These are phyloP conservation scores for Helicocarpus griseus DNA, from an alignment of 2,329 filamentous ascomycete genomes.

Conservation along the genomic window DNA sequence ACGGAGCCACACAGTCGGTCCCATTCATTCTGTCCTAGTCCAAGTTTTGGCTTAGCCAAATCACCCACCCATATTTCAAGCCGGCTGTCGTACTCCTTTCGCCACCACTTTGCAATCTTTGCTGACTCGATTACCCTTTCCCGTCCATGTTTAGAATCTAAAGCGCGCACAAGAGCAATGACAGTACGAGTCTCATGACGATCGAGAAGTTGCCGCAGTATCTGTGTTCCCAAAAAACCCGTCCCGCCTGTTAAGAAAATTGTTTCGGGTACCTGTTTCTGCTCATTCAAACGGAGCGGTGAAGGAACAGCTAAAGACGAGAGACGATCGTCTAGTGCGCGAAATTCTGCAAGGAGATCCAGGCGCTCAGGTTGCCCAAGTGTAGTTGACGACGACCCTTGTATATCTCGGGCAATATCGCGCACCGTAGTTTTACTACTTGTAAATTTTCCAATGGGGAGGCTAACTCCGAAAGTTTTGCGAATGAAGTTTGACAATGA, in stretches of 20 bases:
- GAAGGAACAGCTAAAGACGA: not conserved
- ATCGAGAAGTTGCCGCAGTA: slow-evolving; percentile 14
- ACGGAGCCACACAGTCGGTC: slow-evolving; percentile 9
- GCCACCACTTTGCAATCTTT: slow-evolving; percentile 15
- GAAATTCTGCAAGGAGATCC: not conserved
- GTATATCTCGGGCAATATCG: not conserved
- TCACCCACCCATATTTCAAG: slow-evolving; percentile 14
- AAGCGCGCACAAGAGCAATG: slow-evolving; percentile 15
- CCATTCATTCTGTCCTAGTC: slow-evolving; percentile 14
- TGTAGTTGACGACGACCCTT: not conserved
- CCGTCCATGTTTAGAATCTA: slow-evolving; percentile 5
- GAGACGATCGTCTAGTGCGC: not conserved
- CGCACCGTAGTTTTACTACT: not conserved
- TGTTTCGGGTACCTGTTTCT: not conserved
- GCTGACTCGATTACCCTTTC: slow-evolving; percentile 11
- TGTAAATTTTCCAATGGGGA: not conserved
- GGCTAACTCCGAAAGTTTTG: not conserved
- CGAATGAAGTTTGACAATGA: not conserved
- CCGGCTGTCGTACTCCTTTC: slow-evolving; percentile 2
- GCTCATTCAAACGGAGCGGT: not conserved
- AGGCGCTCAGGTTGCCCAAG: not conserved
- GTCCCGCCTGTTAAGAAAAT: slow-evolving; percentile 9
- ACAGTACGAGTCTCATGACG: slow-evolving; percentile 8
- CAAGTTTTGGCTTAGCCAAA: slow-evolving; percentile 7
- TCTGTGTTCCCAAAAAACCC: slow-evolving; percentile 16